phyloP scores from a whole-genome alignment of 176 grass and related monocot genomes.

The Paspalum notatum region DNA sequence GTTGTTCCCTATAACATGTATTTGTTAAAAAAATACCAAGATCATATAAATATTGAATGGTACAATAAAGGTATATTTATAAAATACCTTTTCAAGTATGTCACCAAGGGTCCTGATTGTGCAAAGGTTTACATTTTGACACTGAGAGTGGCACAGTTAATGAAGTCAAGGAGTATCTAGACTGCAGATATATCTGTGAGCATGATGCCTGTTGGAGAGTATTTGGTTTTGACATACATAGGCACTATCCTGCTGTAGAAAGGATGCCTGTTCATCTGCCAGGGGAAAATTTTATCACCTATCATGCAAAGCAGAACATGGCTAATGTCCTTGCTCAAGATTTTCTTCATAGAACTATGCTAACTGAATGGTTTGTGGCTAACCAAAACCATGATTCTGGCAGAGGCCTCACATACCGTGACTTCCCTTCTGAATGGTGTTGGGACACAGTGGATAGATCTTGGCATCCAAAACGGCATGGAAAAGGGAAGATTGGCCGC shows the following conservation, averaged over 20 bases:
- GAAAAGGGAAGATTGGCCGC: neutral
- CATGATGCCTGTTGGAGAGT: neutral
- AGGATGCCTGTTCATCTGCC: too few species aligned
- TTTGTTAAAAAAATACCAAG: too few species aligned
- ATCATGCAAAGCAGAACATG: neutral
- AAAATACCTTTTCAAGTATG: neutral
- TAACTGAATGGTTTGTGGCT: neutral
- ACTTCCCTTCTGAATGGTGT: neutral
- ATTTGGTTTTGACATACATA: neutral
- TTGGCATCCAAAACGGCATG: neutral
- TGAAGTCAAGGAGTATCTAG: neutral
- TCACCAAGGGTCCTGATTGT: neutral
- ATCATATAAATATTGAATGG: neutral
- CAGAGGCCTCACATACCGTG: rapidly evolving
- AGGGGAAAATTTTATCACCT: too few species aligned
- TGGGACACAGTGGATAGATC: neutral
- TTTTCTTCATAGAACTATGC: neutral
- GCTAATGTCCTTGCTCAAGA: rapidly evolving
- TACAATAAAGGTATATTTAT: neutral
- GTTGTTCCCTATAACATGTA: too few species aligned
- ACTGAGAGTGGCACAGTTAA: rapidly evolving
- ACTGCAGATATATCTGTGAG: neutral
- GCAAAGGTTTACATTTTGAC: neutral
- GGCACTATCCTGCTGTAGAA: neutral
- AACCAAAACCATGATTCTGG: too few species aligned